phyloP scores from a whole-genome alignment of 495 filamentous ascomycete species.

The Haplographium delicatum region DNA sequence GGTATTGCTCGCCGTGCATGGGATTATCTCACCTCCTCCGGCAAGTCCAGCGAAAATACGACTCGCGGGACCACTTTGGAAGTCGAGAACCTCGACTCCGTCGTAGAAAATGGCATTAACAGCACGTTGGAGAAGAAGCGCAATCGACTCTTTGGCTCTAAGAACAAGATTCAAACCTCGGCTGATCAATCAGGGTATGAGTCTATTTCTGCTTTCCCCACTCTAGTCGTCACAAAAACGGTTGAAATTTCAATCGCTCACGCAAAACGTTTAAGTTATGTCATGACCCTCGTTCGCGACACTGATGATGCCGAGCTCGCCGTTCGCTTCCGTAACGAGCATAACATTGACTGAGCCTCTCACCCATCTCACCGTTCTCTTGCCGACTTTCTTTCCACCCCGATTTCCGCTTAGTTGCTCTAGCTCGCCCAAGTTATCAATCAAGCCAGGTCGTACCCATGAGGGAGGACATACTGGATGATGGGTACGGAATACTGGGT shows the following conservation, averaged over 20 bases:
- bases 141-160: not conserved
- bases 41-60: not conserved
- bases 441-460: too few relatives aligned
- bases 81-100: too few relatives aligned
- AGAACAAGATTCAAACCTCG: not conserved
- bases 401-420: too few relatives aligned
- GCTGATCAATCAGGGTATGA: not conserved
- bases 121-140: not conserved
- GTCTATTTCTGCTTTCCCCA: not conserved
- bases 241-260: not conserved
- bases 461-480: too few relatives aligned
- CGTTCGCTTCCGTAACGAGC: not conserved
- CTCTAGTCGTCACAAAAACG: not conserved
- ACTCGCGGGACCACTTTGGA: too few relatives aligned
- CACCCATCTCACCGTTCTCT: too few relatives aligned
- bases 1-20: not conserved
- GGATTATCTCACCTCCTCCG: not conserved
- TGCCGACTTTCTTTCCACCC: too few relatives aligned
- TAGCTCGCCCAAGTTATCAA: too few relatives aligned
- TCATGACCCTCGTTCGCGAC: not conserved
- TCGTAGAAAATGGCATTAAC: too few relatives aligned
- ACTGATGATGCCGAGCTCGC: not conserved
- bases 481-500: too few relatives aligned
- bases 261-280: not conserved
- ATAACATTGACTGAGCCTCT: not conserved